Percentiles rank a stretch among this genome's conserved stretches.
Conservation (phyloP, 129 eudicot genomes). For the Cynara cardunculus region DNA sequence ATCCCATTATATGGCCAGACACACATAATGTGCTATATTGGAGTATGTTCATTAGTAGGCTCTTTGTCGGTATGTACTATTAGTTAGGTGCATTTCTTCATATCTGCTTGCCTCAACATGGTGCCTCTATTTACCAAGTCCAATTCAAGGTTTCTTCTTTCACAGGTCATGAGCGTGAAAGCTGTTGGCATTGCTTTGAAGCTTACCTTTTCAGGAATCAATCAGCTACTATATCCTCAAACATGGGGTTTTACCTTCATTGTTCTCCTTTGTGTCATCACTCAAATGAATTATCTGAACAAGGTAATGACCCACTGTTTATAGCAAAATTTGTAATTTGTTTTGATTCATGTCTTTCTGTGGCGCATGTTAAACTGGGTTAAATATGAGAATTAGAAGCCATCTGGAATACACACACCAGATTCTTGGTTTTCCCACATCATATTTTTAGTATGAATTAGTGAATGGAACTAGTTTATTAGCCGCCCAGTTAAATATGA, state of each 20-base stretch:
- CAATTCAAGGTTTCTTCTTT: slow-evolving; percentile 5
- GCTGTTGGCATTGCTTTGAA: slow-evolving; percentile 69
- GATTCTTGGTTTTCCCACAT: background rate
- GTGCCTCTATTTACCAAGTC: background rate
- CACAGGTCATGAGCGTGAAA: slow-evolving; percentile 80
- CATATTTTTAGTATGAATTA: background rate
- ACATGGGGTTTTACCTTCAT: slow-evolving; percentile 54
- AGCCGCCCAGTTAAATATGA: background rate
- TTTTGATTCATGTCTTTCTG: background rate
- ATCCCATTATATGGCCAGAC: slow-evolving; percentile 56
- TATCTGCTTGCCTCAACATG: background rate
- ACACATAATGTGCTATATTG: slow-evolving; percentile 53
- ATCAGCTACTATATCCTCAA: slow-evolving; percentile 54
- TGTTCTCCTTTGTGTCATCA: slow-evolving; percentile 52
- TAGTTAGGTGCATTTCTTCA: background rate
- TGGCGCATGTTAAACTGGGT: background rate
- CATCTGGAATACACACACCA: background rate
- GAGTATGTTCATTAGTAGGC: slow-evolving; percentile 72
- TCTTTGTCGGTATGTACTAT: slow-evolving; percentile 62
- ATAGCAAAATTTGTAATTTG: background rate
- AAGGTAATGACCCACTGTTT: slow-evolving; percentile 38
- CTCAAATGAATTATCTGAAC: slow-evolving; percentile 67
- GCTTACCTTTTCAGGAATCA: slow-evolving; percentile 63
- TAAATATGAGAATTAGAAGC: background rate
- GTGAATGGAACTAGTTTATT: background rate